These are phyloP conservation scores for Dendrocalamus sinicus DNA, from an alignment of 176 grass and related monocot genomes.

Conservation along the genomic window DNA sequence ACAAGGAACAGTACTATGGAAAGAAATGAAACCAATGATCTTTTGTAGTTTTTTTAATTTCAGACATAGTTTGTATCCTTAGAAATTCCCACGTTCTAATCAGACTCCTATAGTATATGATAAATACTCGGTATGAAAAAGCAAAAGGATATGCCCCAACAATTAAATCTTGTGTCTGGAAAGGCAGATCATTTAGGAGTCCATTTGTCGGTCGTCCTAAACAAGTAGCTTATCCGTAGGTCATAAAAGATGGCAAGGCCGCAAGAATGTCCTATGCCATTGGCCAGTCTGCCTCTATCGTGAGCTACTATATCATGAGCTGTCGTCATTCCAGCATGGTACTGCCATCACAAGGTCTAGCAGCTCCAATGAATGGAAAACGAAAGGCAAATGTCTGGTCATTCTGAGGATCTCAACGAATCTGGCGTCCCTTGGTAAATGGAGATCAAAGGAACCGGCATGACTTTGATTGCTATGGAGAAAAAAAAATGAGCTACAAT, in stretches of 20 bases:
- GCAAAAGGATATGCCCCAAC: neutral
- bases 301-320: neutral
- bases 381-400: neutral
- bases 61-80: neutral
- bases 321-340: neutral
- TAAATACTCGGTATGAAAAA: neutral
- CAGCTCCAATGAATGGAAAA: neutral
- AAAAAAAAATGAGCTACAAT: neutral
- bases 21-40: neutral
- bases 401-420: neutral
- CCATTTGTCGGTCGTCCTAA: constrained; percentile 44
- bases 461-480: neutral
- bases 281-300: constrained; percentile 5
- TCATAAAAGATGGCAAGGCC: constrained; percentile 19
- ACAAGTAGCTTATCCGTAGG: neutral
- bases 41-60: neutral
- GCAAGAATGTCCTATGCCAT: constrained; percentile 17
- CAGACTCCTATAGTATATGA: neutral
- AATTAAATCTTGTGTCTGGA: constrained; percentile 34
- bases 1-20: neutral
- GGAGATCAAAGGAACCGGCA: neutral
- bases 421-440: neutral
- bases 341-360: neutral
- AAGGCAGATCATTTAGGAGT: constrained; percentile 37
- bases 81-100: neutral